Evolutionary conservation across 257 asterid species (phyloP).

Genomic region (Galeopsis tetrahit): DNA sequence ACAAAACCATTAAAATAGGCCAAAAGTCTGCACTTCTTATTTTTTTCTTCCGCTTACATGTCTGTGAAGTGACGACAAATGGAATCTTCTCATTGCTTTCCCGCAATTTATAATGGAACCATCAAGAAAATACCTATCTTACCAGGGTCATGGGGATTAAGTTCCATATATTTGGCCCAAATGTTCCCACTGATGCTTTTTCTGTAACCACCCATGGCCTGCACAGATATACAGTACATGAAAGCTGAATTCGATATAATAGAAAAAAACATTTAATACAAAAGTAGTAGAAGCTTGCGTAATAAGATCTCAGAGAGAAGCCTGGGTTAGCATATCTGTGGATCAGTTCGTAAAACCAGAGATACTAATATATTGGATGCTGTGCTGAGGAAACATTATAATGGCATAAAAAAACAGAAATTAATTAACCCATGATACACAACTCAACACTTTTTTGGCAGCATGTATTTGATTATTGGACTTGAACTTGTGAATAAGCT

Average conservation of each 20-base stretch:
- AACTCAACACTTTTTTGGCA: not conserved
- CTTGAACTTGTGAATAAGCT: not conserved
- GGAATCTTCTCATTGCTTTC: slow-evolving; percentile 11
- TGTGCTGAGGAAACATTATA: not conserved
- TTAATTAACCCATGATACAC: not conserved
- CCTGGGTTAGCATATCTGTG: slow-evolving; percentile 5
- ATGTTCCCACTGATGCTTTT: slow-evolving; percentile 15
- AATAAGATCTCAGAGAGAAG: slow-evolving; percentile 8
- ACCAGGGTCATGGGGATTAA: slow-evolving; percentile 29
- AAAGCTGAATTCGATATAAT: slow-evolving; percentile 15
- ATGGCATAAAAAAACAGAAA: too few species aligned
- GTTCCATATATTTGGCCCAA: slow-evolving; percentile 27
- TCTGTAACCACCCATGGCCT: slow-evolving; percentile 55
- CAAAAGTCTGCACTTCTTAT: slow-evolving; percentile 2
- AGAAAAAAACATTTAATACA: slow-evolving; percentile 1
- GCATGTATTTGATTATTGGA: not conserved
- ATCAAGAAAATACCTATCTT: slow-evolving; percentile 19
- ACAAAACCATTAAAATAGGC: slow-evolving; percentile 2
- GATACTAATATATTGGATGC: not conserved
- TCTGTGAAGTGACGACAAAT: not conserved
- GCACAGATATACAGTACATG: slow-evolving; percentile 26
- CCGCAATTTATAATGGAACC: slow-evolving; percentile 12
- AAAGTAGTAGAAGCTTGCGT: slow-evolving; percentile 18
- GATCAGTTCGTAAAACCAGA: slow-evolving; percentile 14
- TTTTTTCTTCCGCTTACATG: not conserved